These are phyloP conservation scores for Auriscalpium vulgare DNA, from an alignment of 768 basidiomycete genomes.

Conservation along the genomic window DNA sequence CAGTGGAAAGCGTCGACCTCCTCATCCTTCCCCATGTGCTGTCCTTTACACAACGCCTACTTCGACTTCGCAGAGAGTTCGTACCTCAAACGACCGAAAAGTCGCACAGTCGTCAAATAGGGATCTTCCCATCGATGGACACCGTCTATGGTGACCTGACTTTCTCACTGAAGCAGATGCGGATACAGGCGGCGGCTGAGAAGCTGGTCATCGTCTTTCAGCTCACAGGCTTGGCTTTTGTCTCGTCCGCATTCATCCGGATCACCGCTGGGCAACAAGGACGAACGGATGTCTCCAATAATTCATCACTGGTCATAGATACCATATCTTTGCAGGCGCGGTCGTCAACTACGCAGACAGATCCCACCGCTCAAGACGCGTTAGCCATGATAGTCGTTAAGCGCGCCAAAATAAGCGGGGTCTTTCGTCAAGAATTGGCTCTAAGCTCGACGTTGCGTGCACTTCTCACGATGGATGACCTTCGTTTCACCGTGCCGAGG, in stretches of 20 bases:
- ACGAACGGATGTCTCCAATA: slow-evolving; percentile 34
- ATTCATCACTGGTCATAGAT: slow-evolving; percentile 40
- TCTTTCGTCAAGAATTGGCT: slow-evolving; percentile 39
- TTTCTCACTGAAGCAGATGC: slow-evolving; percentile 35
- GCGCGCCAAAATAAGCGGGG: slow-evolving; percentile 36
- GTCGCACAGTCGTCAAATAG: background rate
- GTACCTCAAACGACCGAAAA: background rate
- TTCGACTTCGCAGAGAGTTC: background rate
- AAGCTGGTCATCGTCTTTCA: slow-evolving; percentile 61
- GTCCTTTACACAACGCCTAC: slow-evolving; percentile 8
- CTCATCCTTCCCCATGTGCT: slow-evolving; percentile 15
- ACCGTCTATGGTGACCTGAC: slow-evolving; percentile 29
- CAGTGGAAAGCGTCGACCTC: slow-evolving; percentile 6
- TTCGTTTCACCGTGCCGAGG: slow-evolving; percentile 61
- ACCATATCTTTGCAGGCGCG: slow-evolving; percentile 51
- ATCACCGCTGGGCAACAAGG: slow-evolving; percentile 19
- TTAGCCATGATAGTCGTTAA: slow-evolving; percentile 52
- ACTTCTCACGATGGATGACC: slow-evolving; percentile 34
- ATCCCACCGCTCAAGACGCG: slow-evolving; percentile 40
- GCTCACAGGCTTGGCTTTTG: slow-evolving; percentile 30
- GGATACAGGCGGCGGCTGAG: slow-evolving; percentile 60
- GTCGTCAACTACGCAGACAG: slow-evolving; percentile 34
- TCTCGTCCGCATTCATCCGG: slow-evolving; percentile 23
- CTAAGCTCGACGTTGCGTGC: slow-evolving; percentile 33
- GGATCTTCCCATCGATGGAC: background rate